Evolutionary conservation across 2,329 filamentous ascomycete genomes (phyloP).

Genomic region (Cryphonectria radicalis): DNA sequence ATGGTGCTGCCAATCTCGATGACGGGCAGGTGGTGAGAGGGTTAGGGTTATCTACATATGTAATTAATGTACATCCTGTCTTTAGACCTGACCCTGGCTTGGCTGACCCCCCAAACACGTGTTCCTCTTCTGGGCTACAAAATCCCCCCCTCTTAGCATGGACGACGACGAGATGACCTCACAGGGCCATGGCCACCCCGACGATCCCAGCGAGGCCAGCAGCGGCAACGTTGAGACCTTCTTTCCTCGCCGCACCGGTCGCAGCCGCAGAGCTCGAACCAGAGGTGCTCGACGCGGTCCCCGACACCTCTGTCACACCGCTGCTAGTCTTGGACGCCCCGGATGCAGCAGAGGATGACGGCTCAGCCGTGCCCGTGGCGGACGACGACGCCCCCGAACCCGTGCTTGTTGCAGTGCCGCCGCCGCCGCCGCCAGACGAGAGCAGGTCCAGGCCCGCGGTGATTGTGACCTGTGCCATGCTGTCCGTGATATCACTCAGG

Average conservation of each 20-base stretch:
- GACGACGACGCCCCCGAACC: constrained; percentile 3
- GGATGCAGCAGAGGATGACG: neutral
- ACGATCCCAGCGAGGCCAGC: constrained; percentile 19
- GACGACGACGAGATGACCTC: neutral
- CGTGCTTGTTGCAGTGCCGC: constrained; percentile 5
- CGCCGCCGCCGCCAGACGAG: neutral
- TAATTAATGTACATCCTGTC: no score
- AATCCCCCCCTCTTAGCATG: no score
- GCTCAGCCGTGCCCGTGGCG: constrained; percentile 3
- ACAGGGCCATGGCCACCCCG: constrained; percentile 22
- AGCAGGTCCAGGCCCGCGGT: constrained; percentile 27
- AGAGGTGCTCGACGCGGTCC: neutral
- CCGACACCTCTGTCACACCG: neutral
- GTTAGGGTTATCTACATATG: neutral
- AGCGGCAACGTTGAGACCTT: neutral
- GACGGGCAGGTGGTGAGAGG: neutral
- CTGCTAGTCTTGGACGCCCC: constrained; percentile 20
- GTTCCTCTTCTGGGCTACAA: neutral
- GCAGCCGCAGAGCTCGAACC: constrained; percentile 2
- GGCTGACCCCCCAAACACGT: neutral
- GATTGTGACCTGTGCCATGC: constrained; percentile 19
- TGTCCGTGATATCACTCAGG: constrained; percentile 14
- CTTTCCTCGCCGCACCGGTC: constrained; percentile 14
- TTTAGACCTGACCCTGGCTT: neutral
- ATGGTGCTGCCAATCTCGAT: neutral